Conservation (phyloP, 371 early-diverging fungal species). For the Lichtheimia hyalospora region DNA sequence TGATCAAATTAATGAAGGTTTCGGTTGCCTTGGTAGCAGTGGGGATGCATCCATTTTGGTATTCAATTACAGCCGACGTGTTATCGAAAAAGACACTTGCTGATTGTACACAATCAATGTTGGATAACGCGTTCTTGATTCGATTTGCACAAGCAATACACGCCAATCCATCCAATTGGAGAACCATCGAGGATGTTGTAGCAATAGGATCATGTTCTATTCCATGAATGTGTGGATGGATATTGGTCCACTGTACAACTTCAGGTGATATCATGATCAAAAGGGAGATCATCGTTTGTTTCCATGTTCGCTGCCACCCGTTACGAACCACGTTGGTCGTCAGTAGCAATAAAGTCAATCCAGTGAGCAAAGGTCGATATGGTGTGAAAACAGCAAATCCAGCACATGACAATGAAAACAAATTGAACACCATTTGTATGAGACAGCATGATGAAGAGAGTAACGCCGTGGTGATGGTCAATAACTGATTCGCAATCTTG, state of each 20-base stretch:
- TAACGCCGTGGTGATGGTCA: constrained; percentile 25
- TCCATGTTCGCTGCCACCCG: constrained; percentile 16
- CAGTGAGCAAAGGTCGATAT: constrained; percentile 33
- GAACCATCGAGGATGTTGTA: neutral
- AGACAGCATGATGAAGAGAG: constrained; percentile 57
- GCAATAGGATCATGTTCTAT: neutral
- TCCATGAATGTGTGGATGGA: constrained; percentile 10
- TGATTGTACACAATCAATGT: constrained; percentile 24
- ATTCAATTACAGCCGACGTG: constrained; percentile 25
- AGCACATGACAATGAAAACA: constrained; percentile 55
- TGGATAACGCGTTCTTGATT: constrained; percentile 33
- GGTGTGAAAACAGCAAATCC: constrained; percentile 58
- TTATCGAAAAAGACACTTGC: constrained; percentile 43
- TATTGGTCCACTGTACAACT: constrained; percentile 19
- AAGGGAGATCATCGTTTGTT: constrained; percentile 14
- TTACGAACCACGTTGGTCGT: constrained; percentile 20
- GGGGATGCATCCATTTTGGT: neutral
- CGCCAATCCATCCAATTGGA: constrained; percentile 44
- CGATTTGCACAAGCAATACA: constrained; percentile 56
- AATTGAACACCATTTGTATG: constrained; percentile 54
- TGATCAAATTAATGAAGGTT: neutral
- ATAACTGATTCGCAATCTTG: neutral
- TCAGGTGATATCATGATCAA: constrained; percentile 40
- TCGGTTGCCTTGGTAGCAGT: neutral
- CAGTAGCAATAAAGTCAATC: constrained; percentile 26